A percentile compares a stretch with the other conserved stretches of the same genome.
Conservation (phyloP, 805 yeast species). For the Wickerhamomyces strasburgensis region DNA sequence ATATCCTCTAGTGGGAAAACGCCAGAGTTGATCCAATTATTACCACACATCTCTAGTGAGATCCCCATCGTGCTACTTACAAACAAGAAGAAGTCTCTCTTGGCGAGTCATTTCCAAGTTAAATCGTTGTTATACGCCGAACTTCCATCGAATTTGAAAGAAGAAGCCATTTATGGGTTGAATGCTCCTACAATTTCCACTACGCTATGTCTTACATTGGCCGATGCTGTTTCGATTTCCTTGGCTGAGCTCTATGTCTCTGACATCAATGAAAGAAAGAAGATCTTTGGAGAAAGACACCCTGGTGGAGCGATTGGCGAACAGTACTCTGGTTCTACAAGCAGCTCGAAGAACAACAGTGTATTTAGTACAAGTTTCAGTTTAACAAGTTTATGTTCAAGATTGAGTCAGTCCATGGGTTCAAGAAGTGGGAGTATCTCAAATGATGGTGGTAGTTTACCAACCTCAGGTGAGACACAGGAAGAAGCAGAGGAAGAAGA, state of each 20-base stretch:
- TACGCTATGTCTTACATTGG: constrained; percentile 65
- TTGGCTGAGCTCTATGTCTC: constrained; percentile 60
- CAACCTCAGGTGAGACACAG: background rate
- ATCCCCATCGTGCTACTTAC: constrained; percentile 61
- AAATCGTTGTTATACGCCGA: constrained; percentile 55
- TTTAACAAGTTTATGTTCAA: constrained; percentile 29
- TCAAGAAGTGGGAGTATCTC: no score
- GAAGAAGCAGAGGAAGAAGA: background rate
- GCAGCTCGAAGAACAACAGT: background rate
- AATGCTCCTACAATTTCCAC: constrained; percentile 88
- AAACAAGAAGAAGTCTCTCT: constrained; percentile 49
- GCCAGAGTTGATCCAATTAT: constrained; percentile 54
- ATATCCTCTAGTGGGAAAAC: constrained; percentile 82
- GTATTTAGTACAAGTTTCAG: constrained; percentile 22
- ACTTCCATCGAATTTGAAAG: constrained; percentile 52
- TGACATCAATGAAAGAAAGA: constrained; percentile 49
- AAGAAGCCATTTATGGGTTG: constrained; percentile 59
- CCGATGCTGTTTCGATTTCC: constrained; percentile 76
- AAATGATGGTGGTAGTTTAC: no score
- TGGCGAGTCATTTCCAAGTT: constrained; percentile 48
- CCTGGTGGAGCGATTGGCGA: constrained; percentile 92
- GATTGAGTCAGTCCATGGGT: background rate
- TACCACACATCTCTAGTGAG: constrained; percentile 48
- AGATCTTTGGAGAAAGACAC: constrained; percentile 64
- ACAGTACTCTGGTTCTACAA: constrained; percentile 6